Evolutionary conservation across 2,329 filamentous ascomycete species (phyloP).

Genomic region (Aspergillus terreus): DNA sequence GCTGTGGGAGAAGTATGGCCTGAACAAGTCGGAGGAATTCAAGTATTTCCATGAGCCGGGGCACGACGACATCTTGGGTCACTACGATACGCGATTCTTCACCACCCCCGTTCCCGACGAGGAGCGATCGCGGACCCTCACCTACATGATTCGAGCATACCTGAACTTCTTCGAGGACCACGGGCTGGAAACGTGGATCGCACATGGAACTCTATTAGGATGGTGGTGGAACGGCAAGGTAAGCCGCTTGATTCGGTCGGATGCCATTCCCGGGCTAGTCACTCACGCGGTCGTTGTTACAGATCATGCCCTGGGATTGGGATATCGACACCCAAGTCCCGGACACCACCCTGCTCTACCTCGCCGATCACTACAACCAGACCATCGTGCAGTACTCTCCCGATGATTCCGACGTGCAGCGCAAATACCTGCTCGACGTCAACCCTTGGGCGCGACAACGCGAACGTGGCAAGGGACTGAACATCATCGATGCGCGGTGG

Average conservation of each 20-base stretch:
- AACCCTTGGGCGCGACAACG: slow-evolving; percentile 67
- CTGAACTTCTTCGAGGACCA: slow-evolving; percentile 62
- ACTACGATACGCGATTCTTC: slow-evolving; percentile 74
- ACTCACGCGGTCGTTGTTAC: slow-evolving; percentile 8
- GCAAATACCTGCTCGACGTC: slow-evolving; percentile 69
- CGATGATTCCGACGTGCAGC: slow-evolving; percentile 39
- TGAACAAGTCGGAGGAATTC: slow-evolving; percentile 31
- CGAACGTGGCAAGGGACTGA: slow-evolving; percentile 62
- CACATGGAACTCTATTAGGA: slow-evolving; percentile 76
- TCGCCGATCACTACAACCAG: slow-evolving; percentile 65
- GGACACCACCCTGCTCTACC: slow-evolving; percentile 60
- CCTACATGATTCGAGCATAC: slow-evolving; percentile 70
- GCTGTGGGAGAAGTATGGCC: slow-evolving; percentile 23
- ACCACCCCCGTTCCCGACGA: slow-evolving; percentile 60
- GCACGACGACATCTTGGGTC: slow-evolving; percentile 56
- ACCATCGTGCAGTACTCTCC: slow-evolving; percentile 53
- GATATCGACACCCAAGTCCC: slow-evolving; percentile 80
- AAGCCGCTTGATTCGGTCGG: slow-evolving; percentile 4
- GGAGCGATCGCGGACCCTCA: slow-evolving; percentile 62
- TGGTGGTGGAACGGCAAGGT: slow-evolving; percentile 82
- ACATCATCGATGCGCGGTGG: slow-evolving; percentile 82
- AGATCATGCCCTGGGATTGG: slow-evolving; percentile 79
- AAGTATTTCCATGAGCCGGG: slow-evolving; percentile 69
- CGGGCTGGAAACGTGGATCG: slow-evolving; percentile 77
- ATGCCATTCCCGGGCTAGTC: background rate